Conservation (phyloP, 129 eudicot species). For the Flaveria brownii region DNA sequence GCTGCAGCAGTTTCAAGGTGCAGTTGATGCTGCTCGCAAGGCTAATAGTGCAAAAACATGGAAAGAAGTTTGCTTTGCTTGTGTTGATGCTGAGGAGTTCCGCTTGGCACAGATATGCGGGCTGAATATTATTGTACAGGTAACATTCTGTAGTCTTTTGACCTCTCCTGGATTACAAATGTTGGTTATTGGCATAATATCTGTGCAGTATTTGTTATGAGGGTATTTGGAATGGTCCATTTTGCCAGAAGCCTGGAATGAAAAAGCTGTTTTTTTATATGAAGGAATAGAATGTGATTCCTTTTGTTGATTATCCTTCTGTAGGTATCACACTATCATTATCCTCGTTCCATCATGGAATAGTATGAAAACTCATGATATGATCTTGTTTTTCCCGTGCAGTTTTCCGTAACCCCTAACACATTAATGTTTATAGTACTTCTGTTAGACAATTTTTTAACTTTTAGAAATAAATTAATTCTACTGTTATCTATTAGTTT, state of each 20-base stretch:
- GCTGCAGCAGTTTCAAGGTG: constrained; percentile 92
- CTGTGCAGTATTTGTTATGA: neutral
- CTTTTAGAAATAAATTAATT: neutral
- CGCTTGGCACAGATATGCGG: constrained; percentile 98
- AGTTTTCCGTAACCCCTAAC: neutral
- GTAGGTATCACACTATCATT: too few relatives aligned
- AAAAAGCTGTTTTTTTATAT: too few relatives aligned
- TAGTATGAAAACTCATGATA: too few relatives aligned
- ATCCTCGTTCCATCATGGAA: too few relatives aligned
- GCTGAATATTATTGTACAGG: constrained; percentile 91
- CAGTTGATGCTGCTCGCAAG: constrained; percentile 96
- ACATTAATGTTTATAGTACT: neutral
- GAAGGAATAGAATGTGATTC: neutral
- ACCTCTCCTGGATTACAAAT: neutral
- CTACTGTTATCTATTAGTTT: neutral
- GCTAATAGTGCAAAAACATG: constrained; percentile 95
- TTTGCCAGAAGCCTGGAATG: neutral
- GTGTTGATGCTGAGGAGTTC: constrained; percentile 98
- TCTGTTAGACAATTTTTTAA: neutral
- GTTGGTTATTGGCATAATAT: neutral
- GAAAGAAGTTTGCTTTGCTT: constrained; percentile 98
- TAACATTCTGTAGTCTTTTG: constrained; percentile 22
- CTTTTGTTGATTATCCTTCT: too few relatives aligned
- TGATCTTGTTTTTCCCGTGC: neutral
- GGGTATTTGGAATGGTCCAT: neutral